phyloP scores from a whole-genome alignment of 805 yeast genomes.

The Myxozyma kluyveri region DNA sequence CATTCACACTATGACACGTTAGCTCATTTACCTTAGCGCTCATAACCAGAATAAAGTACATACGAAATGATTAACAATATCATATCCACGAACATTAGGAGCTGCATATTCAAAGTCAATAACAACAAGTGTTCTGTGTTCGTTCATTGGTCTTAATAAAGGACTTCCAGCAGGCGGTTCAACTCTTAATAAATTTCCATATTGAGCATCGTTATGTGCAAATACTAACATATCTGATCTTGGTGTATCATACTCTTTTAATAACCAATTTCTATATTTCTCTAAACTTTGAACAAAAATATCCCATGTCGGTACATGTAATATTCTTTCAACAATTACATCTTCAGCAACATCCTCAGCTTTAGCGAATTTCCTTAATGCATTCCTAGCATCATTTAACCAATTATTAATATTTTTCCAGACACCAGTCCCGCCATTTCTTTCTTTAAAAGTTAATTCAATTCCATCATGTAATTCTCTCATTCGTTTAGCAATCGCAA shows the following conservation, averaged over 20 bases:
- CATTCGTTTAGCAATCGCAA: conserved; percentile 93
- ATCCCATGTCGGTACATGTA: conserved; percentile 44
- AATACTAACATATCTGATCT: conserved; percentile 57
- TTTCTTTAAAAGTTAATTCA: conserved; percentile 57
- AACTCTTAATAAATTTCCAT: conserved; percentile 80
- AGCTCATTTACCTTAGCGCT: background rate
- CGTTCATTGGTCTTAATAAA: conserved; percentile 46
- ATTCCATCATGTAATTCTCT: conserved; percentile 86
- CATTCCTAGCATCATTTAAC: conserved; percentile 50
- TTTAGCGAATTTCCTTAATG: conserved; percentile 45
- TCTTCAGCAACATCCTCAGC: conserved; percentile 18
- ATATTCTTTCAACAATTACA: conserved; percentile 23
- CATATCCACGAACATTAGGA: conserved; percentile 82
- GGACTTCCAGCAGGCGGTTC: conserved; percentile 52
- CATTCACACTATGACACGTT: conserved; percentile 60
- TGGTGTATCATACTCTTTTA: conserved; percentile 46
- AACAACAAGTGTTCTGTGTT: conserved; percentile 77
- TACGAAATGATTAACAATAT: conserved; percentile 81
- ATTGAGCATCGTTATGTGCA: conserved; percentile 94
- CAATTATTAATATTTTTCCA: conserved; percentile 75
- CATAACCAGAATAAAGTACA: background rate
- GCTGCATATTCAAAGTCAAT: conserved; percentile 97
- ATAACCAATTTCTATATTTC: conserved; percentile 63
- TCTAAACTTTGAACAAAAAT: conserved; percentile 50
- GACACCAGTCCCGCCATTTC: conserved; percentile 57